Evolutionary conservation across 495 filamentous ascomycete genomes (phyloP).

Genomic region (Achaetomiella virescens): DNA sequence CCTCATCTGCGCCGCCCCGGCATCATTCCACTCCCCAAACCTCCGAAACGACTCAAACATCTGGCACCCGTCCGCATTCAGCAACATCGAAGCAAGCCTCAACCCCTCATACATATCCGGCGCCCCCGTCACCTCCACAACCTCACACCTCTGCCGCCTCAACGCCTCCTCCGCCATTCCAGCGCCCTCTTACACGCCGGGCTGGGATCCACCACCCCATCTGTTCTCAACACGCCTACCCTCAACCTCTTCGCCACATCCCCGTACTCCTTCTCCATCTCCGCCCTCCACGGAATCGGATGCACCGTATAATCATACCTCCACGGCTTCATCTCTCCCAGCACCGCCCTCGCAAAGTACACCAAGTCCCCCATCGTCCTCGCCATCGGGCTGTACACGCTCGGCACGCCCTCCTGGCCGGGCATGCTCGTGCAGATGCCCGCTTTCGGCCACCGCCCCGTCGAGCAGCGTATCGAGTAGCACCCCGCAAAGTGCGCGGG

Average conservation of each 20-base stretch:
- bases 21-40: constrained; percentile 72
- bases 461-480: constrained; percentile 86
- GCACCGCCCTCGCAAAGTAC: constrained; percentile 75
- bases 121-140: constrained; percentile 60
- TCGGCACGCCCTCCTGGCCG: constrained; percentile 85
- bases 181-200: constrained; percentile 80
- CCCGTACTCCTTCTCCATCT: constrained; percentile 52
- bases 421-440: constrained; percentile 87
- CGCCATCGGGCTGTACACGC: constrained; percentile 91
- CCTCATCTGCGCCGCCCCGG: constrained; percentile 67
- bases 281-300: constrained; percentile 71
- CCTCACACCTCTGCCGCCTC: constrained; percentile 62
- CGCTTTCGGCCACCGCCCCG: constrained; percentile 86
- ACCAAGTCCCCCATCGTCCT: constrained; percentile 76
- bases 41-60: constrained; percentile 75
- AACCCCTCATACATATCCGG: constrained; percentile 68
- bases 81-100: constrained; percentile 70
- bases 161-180: constrained; percentile 61
- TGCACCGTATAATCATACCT: constrained; percentile 82
- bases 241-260: constrained; percentile 49
- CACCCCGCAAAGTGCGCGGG: constrained; percentile 91
- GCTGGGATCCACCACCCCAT: constrained; percentile 81
- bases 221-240: constrained; percentile 72
- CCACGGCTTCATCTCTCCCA: constrained; percentile 80
- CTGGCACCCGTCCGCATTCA: constrained; percentile 80